phyloP scores from a whole-genome alignment of 228 moss, liverwort and hornwort genomes.

The Sphagnum magellanicum region DNA sequence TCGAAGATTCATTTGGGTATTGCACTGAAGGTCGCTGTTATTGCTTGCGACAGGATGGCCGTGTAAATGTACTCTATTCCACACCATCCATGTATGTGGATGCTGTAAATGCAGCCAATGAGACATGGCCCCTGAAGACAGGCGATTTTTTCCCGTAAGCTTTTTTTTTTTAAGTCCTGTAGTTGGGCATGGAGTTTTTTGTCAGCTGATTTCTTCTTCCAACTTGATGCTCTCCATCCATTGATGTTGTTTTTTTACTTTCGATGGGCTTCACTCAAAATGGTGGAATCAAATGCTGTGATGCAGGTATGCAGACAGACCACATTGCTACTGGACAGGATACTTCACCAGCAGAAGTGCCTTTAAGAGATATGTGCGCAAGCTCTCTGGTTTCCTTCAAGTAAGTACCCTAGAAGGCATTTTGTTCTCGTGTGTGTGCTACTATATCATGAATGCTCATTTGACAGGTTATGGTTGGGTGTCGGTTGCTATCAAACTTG shows the following conservation, averaged over 20 bases:
- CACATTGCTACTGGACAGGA: conserved; percentile 95
- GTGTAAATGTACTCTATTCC: conserved; percentile 91
- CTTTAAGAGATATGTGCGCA: conserved; percentile 90
- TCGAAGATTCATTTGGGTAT: too few relatives aligned
- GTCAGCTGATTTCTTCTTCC: too few relatives aligned
- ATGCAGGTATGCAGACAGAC: conserved; percentile 79
- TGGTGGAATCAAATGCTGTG: too few relatives aligned
- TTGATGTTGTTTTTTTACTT: too few relatives aligned
- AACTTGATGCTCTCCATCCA: too few relatives aligned
- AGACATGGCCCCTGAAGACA: conserved; percentile 85
- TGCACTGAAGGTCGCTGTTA: background rate
- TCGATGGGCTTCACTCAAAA: too few relatives aligned
- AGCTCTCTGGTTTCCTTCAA: conserved; percentile 73
- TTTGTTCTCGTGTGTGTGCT: too few relatives aligned
- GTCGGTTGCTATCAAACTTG: too few relatives aligned
- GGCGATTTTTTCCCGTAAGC: conserved; percentile 90
- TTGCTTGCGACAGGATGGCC: conserved; percentile 57
- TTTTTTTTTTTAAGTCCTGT: too few relatives aligned
- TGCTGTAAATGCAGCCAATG: conserved; percentile 77
- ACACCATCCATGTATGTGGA: conserved; percentile 90
- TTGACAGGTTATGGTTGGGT: too few relatives aligned
- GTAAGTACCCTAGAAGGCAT: conserved; percentile 18
- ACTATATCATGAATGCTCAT: too few relatives aligned
- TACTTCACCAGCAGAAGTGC: conserved; percentile 89
- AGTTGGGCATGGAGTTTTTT: too few relatives aligned